Evolutionary conservation across 768 basidiomycete genomes (phyloP).

Genomic region (Suillus fuscotomentosus): DNA sequence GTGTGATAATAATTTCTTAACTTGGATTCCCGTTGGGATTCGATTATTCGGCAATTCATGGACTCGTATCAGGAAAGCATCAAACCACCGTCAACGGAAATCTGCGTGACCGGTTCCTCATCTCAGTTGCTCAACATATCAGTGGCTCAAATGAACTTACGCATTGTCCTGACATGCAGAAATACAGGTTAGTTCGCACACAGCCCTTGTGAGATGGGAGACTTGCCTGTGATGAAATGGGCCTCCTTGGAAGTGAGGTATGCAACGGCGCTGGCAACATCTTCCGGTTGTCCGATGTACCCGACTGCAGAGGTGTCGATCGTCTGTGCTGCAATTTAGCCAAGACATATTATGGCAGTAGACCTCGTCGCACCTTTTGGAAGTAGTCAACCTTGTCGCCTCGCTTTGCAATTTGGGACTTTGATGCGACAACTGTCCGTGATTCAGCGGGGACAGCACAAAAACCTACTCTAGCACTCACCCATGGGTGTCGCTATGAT

Average conservation of each 20-base stretch:
- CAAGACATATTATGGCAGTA: background rate
- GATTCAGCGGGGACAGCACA: background rate
- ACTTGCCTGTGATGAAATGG: conserved; percentile 33
- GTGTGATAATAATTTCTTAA: background rate
- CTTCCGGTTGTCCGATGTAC: conserved; percentile 28
- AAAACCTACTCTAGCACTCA: conserved; percentile 12
- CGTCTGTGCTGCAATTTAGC: background rate
- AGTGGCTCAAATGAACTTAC: conserved; percentile 7
- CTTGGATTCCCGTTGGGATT: background rate
- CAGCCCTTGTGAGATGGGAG: background rate
- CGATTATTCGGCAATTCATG: background rate
- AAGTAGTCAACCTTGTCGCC: background rate
- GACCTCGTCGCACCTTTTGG: background rate
- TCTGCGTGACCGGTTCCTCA: background rate
- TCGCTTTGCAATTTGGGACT: background rate
- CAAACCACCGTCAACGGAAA: conserved; percentile 14
- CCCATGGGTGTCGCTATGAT: conserved; percentile 27
- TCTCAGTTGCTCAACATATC: background rate
- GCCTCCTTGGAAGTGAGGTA: conserved; percentile 34
- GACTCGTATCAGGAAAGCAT: conserved; percentile 8
- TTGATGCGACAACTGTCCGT: background rate
- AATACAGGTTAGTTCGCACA: background rate
- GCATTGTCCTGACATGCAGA: conserved; percentile 9
- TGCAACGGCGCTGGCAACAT: conserved; percentile 31
- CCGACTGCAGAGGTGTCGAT: conserved; percentile 10